These are phyloP conservation scores for Schwanniomyces yamadae DNA, from an alignment of 805 yeast species.

Conservation along the genomic window DNA sequence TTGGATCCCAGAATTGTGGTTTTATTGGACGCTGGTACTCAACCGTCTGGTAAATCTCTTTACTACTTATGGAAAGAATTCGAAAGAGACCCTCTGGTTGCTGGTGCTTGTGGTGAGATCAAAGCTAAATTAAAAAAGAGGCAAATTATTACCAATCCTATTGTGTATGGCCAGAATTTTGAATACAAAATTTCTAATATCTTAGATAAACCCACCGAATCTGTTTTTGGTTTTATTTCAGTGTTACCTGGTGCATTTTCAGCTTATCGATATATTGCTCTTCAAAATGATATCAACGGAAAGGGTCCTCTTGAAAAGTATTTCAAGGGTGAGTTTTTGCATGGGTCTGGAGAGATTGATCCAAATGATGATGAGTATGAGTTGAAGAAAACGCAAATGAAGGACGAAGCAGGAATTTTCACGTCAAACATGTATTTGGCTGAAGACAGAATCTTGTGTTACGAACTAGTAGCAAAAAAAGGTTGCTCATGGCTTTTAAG, in stretches of 20 bases:
- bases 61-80: conserved; percentile 64
- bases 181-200: conserved; percentile 68
- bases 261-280: conserved; percentile 59
- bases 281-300: conserved; percentile 53
- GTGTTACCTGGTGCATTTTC: conserved; percentile 72
- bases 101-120: conserved; percentile 74
- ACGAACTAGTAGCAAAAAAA: conserved; percentile 59
- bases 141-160: conserved; percentile 53
- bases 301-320: conserved; percentile 62
- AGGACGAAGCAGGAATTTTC: conserved; percentile 53
- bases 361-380: conserved; percentile 54
- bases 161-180: conserved; percentile 65
- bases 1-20: conserved; percentile 58
- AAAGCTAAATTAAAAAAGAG: conserved; percentile 53
- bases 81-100: conserved; percentile 55
- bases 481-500: conserved; percentile 60
- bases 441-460: conserved; percentile 67
- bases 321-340: conserved; percentile 64
- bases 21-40: conserved; percentile 64
- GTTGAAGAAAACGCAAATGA: conserved; percentile 33
- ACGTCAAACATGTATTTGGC: conserved; percentile 70
- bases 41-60: conserved; percentile 56
- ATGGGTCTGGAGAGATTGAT: conserved; percentile 54
- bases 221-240: conserved; percentile 61
- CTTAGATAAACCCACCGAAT: conserved; percentile 65